These are phyloP conservation scores for Eucalyptus cloeziana DNA, from an alignment of 345 rosid species.

Conservation along the genomic window DNA sequence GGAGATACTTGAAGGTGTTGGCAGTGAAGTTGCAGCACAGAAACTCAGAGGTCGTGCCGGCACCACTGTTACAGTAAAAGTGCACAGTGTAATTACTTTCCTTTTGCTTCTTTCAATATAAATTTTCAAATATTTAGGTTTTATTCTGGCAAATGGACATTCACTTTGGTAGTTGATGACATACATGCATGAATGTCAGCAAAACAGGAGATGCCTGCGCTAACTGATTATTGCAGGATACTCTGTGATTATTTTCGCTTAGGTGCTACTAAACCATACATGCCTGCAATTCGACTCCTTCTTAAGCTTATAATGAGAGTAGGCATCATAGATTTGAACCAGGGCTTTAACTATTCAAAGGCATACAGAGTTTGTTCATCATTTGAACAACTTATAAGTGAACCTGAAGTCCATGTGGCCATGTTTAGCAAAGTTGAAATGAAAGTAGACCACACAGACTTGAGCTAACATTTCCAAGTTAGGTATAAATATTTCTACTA, in stretches of 20 bases:
- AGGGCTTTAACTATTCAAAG: neutral
- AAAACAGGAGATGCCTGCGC: neutral
- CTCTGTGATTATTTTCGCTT: neutral
- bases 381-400: neutral
- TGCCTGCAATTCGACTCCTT: neutral
- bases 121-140: neutral
- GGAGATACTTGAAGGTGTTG: constrained; percentile 54
- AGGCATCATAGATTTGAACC: neutral
- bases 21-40: constrained; percentile 74
- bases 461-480: neutral
- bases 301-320: neutral
- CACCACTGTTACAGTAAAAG: constrained; percentile 64
- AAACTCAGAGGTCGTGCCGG: constrained; percentile 85
- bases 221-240: neutral
- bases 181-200: neutral
- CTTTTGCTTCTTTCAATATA: neutral
- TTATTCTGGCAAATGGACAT: neutral
- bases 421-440: neutral
- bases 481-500: neutral
- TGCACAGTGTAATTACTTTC: constrained; percentile 35
- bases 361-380: neutral
- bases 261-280: neutral
- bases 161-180: neutral
- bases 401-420: neutral
- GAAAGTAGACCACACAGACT: neutral